phyloP scores from a whole-genome alignment of 345 rosid species.

The Eucalyptus victrix region DNA sequence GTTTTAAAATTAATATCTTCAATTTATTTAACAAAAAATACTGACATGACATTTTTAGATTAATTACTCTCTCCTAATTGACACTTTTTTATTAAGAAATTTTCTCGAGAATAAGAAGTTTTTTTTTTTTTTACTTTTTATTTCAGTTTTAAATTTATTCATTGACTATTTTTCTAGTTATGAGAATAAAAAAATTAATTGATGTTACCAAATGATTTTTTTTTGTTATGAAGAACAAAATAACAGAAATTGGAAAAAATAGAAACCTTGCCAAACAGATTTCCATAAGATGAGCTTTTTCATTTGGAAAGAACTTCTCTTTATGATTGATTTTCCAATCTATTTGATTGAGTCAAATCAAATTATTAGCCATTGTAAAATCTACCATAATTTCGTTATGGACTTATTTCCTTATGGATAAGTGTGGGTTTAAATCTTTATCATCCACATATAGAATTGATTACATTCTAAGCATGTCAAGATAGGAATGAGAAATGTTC shows the following conservation, averaged over 20 bases:
- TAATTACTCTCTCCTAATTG: too few species aligned
- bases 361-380: fast-evolving
- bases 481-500: too few species aligned
- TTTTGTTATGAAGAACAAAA: fast-evolving
- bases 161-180: fast-evolving
- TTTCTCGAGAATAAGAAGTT: too few species aligned
- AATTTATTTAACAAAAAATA: too few species aligned
- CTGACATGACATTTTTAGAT: fast-evolving
- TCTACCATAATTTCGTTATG: fast-evolving
- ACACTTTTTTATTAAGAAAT: too few species aligned
- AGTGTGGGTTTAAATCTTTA: fast-evolving
- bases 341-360: too few species aligned
- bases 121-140: fast-evolving
- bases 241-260: fast-evolving
- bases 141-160: fast-evolving
- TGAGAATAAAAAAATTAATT: fast-evolving
- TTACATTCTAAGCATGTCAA: too few species aligned
- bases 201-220: fast-evolving
- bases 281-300: too few species aligned
- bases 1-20: fast-evolving
- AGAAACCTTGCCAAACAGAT: too few species aligned
- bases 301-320: fast-evolving
- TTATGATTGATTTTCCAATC: too few species aligned
- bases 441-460: fast-evolving
- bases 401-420: fast-evolving